Evolutionary conservation across 768 basidiomycete species (phyloP), one percentile per base, ranked within the genome.

Genomic region (Tylopilus balloui): DNA sequence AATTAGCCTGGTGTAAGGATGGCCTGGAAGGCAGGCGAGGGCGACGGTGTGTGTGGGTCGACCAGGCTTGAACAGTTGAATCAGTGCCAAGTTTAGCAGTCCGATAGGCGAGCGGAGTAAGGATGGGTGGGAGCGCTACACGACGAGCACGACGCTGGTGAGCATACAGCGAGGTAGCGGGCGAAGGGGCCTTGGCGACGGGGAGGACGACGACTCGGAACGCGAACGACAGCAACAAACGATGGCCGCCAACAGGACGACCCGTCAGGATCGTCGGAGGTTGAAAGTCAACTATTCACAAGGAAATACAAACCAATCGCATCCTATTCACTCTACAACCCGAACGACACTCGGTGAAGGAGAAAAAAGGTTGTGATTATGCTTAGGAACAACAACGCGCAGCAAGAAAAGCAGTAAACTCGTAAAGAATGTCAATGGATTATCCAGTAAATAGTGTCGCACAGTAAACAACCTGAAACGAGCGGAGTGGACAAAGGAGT

Each of bases 371-470:
- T 17, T 51, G 45, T 35, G 43, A 65, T 62, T 64, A 60, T 55
- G 54, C 49, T 51, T 28, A 35, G 47, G 39, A 62, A 48, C 53
- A 48, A 61, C 47, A 42, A 49, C 52, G 48, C 43, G 52, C 49
- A 56, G 45, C 63, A 63, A 65, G 63, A 66, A 68, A 62, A 57
- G 48, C 52, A 56, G 55, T 57, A 60, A 63, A 64, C 52, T 54
- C 51, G 51, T 60, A 67, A 69, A 19, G 66, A 67, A 60, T 64
- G 66, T 66, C 67, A 60, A 67, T 60, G 66, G 61, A 69, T 67
- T 69, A 69, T 67, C 66, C 66, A 54, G 36, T 61, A 55, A 34
- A 55, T 68, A 69, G 48, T 55, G 56, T 67, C 61, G 66, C 66
- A 61, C 61, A 56, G 65, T 59, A 67, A 65, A 54, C 62, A 59